phyloP scores from a whole-genome alignment of 768 basidiomycete species.

The Tulasnella sp. region DNA sequence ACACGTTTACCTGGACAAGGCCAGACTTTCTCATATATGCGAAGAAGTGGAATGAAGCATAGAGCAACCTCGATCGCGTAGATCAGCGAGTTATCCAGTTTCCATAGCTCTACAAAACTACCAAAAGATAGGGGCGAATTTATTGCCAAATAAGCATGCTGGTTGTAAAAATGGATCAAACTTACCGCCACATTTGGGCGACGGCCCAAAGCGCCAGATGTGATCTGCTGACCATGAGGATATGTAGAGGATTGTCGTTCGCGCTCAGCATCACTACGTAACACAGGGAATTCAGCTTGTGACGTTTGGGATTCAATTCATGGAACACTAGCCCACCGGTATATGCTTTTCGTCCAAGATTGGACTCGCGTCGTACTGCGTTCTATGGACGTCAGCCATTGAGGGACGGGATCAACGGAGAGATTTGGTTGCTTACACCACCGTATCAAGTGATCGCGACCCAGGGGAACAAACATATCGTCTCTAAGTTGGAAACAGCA shows the following conservation, averaged over 20 bases:
- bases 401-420: no score
- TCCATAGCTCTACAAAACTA: background rate
- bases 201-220: conserved; percentile 9
- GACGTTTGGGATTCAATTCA: no score
- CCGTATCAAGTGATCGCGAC: background rate
- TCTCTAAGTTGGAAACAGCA: background rate
- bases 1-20: conserved; percentile 3
- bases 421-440: conserved; percentile 16
- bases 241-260: background rate
- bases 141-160: no score
- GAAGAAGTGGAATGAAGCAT: background rate
- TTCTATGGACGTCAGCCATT: background rate
- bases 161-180: background rate
- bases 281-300: no score
- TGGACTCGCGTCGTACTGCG: conserved; percentile 1
- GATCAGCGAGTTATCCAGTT: conserved; percentile 1
- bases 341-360: background rate
- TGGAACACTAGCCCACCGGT: background rate
- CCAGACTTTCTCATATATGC: background rate
- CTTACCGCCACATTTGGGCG: conserved; percentile 3
- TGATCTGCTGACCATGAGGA: background rate
- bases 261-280: background rate
- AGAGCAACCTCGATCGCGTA: conserved; percentile 6
- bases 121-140: no score
- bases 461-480: background rate